Evolutionary conservation across 1,284 basidiomycete species (phyloP), one percentile per base, ranked within the genome.

Genomic region (Cryptococcus deneoformans): DNA sequence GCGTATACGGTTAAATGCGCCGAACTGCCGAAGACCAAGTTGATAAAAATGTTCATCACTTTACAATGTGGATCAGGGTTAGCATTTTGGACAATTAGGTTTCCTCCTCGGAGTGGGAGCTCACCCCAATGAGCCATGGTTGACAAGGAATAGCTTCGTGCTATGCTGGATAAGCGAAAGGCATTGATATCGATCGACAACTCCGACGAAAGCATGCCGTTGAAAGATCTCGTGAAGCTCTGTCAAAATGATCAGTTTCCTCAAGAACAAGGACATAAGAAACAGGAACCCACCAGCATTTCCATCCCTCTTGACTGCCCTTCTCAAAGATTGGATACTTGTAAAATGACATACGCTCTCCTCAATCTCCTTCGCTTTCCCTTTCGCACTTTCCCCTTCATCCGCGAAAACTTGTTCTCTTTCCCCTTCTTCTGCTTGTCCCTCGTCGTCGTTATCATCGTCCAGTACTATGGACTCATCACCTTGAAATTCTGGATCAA

Each of bases 31-130:
- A 47, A 99, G 77, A 2, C 86, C 90, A 1, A 99, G 83, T 72
- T 99, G 96, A 74, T 97, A 99, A 69, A 98, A 96, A 46, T 97
- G 83, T 66, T 97, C 93, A 67, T 96, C 92, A 0, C 92, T 95
- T 29, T 29, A 29, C 29, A 29, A 29, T 29, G 29, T 5, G 5
- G 52, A 34, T 9, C 54, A 47, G 48, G 50, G 51, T 48, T 45
- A 34, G 40, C 29, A 16, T 5, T 9, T 37, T 40, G 5, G 29
- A 16, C 12, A 55, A 14, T 1, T n/a, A 7, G 9, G 20, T 29
- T 29, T 29, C 29, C 29, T 29, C 29, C 3, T 4, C 29, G 29
- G 29, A 4, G 9, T 5, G 10, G 67, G 8, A 38, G 70, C 90
- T 58, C 73, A 94, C 90, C 87, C 86, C 43, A 95, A 77, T 1